phyloP scores from a whole-genome alignment of 805 yeast species.

The Kazachstania taianensis region DNA sequence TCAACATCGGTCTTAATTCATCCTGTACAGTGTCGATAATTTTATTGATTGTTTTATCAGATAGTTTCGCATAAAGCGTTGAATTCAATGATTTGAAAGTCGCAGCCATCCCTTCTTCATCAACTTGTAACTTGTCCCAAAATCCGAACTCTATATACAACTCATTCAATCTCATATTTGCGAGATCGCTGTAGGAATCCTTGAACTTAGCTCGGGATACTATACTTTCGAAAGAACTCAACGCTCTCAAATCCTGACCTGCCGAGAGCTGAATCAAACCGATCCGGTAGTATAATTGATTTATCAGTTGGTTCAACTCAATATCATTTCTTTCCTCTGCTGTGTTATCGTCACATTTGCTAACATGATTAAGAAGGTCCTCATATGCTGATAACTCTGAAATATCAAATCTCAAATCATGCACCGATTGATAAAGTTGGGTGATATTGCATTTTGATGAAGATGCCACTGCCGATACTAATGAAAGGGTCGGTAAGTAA shows the following conservation, averaged over 20 bases:
- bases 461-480: too few relatives aligned
- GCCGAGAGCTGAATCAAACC: slow-evolving; percentile 52
- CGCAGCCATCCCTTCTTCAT: slow-evolving; percentile 11
- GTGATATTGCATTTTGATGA: background rate
- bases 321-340: background rate
- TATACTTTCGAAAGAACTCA: slow-evolving; percentile 41
- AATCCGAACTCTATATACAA: slow-evolving; percentile 45
- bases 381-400: slow-evolving; percentile 1
- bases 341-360: background rate
- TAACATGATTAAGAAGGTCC: background rate
- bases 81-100: slow-evolving; percentile 12
- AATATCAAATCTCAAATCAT: slow-evolving; percentile 1
- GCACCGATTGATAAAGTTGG: background rate
- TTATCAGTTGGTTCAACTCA: slow-evolving; percentile 2
- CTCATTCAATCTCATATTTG: slow-evolving; percentile 40
- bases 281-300: slow-evolving; percentile 42
- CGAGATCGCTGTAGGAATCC: slow-evolving; percentile 32
- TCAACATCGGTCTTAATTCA: slow-evolving; percentile 28
- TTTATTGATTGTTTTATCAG: slow-evolving; percentile 5
- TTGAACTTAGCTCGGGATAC: slow-evolving; percentile 24
- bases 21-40: slow-evolving; percentile 19
- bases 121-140: slow-evolving; percentile 28
- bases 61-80: slow-evolving; percentile 7
- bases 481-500: too few relatives aligned
- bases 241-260: slow-evolving; percentile 44